A percentile compares a stretch with the other conserved stretches of the same genome.
Conservation (phyloP, 768 basidiomycete genomes). For the Rickenella mellea region DNA sequence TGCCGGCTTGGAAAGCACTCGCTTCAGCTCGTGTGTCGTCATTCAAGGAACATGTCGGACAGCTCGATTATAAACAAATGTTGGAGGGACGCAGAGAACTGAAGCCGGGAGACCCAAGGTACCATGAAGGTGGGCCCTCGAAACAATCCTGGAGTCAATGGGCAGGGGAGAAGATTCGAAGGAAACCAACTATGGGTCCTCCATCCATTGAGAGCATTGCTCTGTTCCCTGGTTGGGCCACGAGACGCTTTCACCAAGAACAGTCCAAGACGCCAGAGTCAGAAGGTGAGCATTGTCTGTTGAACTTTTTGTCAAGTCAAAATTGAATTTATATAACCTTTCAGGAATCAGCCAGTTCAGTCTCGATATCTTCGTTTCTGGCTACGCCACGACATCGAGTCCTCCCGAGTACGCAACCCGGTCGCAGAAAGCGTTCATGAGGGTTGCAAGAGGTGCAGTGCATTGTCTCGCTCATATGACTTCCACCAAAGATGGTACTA, state of each 20-base stretch:
- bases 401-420: constrained; percentile 55
- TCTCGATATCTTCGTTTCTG: constrained; percentile 17
- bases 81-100: constrained; percentile 11
- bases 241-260: constrained; percentile 32
- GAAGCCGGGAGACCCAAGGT: constrained; percentile 13
- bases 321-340: background rate
- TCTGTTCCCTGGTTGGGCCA: constrained; percentile 80
- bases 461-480: background rate
- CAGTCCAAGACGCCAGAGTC: constrained; percentile 4
- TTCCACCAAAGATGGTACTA: constrained; percentile 4
- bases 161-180: constrained; percentile 48
- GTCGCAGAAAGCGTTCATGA: constrained; percentile 68
- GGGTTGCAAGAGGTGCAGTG: constrained; percentile 61
- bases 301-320: background rate
- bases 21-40: constrained; percentile 23
- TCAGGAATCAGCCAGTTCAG: background rate
- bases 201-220: constrained; percentile 36
- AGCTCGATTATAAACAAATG: constrained; percentile 28
- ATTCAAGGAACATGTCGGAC: constrained; percentile 42
- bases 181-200: constrained; percentile 13
- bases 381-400: constrained; percentile 57
- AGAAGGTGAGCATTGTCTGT: constrained; percentile 11
- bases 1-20: too few species aligned
- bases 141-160: constrained; percentile 49
- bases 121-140: constrained; percentile 13